Evolutionary conservation across 305 asterid species (phyloP).

Genomic region (Ruellia speciosa): DNA sequence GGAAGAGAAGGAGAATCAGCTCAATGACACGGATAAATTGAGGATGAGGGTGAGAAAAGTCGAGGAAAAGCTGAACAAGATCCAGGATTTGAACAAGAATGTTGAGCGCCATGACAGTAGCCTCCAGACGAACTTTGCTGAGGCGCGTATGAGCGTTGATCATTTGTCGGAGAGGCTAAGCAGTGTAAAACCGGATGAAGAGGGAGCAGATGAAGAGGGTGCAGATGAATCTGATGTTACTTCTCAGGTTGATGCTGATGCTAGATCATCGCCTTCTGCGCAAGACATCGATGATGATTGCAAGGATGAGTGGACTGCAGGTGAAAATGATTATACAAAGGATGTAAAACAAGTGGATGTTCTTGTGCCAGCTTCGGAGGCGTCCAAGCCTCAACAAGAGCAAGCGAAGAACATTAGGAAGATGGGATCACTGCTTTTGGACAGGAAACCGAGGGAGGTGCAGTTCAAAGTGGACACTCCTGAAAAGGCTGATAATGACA

Average conservation of each 20-base stretch:
- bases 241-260: not conserved
- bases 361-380: not conserved
- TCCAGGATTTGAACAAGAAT: constrained; percentile 48
- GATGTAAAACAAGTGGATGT: not conserved
- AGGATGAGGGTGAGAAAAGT: constrained; percentile 36
- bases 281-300: constrained; percentile 9
- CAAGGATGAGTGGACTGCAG: not conserved
- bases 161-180: constrained; percentile 43
- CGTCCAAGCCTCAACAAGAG: constrained; percentile 6
- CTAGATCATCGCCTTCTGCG: not conserved
- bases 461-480: constrained; percentile 1
- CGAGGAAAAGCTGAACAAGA: constrained; percentile 51
- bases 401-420: constrained; percentile 3
- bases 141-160: constrained; percentile 43
- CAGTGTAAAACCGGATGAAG: constrained; percentile 41
- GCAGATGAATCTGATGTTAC: constrained; percentile 10
- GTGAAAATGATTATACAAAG: not conserved
- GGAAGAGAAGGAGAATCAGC: constrained; percentile 31
- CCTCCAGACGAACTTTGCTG: constrained; percentile 41
- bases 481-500: constrained; percentile 1
- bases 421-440: constrained; percentile 3
- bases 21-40: constrained; percentile 28
- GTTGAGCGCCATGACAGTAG: constrained; percentile 45
- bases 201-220: constrained; percentile 44
- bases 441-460: constrained; percentile 18